Conservation (phyloP, 1,284 basidiomycete genomes). For the Bondarzewia mesenterica region DNA sequence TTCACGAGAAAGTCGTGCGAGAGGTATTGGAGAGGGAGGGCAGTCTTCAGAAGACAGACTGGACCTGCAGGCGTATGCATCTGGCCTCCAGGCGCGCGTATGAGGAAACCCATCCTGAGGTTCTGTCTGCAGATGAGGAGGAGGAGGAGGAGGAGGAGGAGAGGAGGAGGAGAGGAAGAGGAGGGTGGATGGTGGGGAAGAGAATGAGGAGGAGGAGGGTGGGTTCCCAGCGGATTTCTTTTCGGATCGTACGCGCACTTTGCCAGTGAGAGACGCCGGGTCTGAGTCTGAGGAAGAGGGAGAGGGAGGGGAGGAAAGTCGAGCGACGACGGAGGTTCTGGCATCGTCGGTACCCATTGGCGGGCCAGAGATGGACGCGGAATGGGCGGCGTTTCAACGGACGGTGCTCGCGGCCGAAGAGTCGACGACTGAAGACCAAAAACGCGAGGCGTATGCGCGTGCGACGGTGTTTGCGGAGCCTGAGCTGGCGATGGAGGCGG, state of each 20-base stretch:
- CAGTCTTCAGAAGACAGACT: neutral
- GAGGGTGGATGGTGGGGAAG: neutral
- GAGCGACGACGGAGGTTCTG: constrained; percentile 14
- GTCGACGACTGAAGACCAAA: constrained; percentile 16
- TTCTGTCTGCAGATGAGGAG: constrained; percentile 12
- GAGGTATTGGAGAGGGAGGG: neutral
- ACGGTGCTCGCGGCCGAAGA: constrained; percentile 36
- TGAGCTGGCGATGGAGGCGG: constrained; percentile 38
- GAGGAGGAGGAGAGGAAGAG: constrained; percentile 7
- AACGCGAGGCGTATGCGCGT: constrained; percentile 46
- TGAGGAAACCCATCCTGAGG: neutral
- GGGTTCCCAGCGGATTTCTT: constrained; percentile 69
- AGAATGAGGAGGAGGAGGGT: constrained; percentile 5
- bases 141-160: constrained; percentile 9
- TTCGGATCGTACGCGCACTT: constrained; percentile 59
- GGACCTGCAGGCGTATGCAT: neutral
- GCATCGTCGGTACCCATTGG: constrained; percentile 12
- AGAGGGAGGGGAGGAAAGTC: constrained; percentile 40
- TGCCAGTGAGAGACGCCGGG: constrained; percentile 22
- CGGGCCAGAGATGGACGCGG: constrained; percentile 42
- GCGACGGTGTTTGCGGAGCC: constrained; percentile 70
- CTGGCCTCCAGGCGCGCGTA: neutral
- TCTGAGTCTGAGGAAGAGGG: constrained; percentile 28
- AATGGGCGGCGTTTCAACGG: constrained; percentile 64
- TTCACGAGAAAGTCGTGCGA: neutral